A percentile compares a stretch with the other conserved stretches of the same genome.
phyloP scores from a whole-genome alignment of 768 basidiomycete species.

The Suillus subalutaceus region DNA sequence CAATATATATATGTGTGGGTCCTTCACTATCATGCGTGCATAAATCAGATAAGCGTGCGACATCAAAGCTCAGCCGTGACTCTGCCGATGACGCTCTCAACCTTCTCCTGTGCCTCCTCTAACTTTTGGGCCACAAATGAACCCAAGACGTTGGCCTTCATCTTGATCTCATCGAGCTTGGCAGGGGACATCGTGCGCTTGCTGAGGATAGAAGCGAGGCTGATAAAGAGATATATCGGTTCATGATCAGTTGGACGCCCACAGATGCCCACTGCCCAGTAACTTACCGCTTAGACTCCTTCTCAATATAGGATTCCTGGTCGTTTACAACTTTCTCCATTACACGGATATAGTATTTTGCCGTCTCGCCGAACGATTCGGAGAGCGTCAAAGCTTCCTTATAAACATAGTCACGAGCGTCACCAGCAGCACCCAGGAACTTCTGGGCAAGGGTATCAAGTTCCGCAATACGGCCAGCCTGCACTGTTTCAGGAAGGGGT shows the following conservation, averaged over 20 bases:
- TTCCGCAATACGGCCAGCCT: conserved; percentile 82
- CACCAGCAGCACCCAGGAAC: conserved; percentile 66
- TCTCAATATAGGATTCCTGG: conserved; percentile 75
- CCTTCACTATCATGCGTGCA: conserved; percentile 12
- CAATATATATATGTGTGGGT: conserved; percentile 18
- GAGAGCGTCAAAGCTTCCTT: conserved; percentile 60
- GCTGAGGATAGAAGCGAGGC: conserved; percentile 73
- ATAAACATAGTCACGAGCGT: conserved; percentile 61
- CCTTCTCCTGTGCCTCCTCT: conserved; percentile 35
- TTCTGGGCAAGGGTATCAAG: conserved; percentile 78
- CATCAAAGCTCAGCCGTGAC: conserved; percentile 48
- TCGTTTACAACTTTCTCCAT: conserved; percentile 85
- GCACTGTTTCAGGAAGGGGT: conserved; percentile 12
- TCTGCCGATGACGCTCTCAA: conserved; percentile 34
- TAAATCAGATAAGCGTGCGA: conserved; percentile 1
- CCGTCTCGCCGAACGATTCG: conserved; percentile 51
- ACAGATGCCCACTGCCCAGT: neutral
- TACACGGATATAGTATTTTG: conserved; percentile 82
- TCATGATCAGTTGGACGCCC: conserved; percentile 3
- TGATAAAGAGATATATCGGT: conserved; percentile 32
- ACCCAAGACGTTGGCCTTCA: conserved; percentile 84
- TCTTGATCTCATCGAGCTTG: conserved; percentile 92
- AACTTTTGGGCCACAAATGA: conserved; percentile 52
- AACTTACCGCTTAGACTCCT: conserved; percentile 81
- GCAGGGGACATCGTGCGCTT: conserved; percentile 75